A percentile compares a stretch with the other conserved stretches of the same genome.
phyloP scores from a whole-genome alignment of 305 asterid genomes.

The Fraxinus floribunda region DNA sequence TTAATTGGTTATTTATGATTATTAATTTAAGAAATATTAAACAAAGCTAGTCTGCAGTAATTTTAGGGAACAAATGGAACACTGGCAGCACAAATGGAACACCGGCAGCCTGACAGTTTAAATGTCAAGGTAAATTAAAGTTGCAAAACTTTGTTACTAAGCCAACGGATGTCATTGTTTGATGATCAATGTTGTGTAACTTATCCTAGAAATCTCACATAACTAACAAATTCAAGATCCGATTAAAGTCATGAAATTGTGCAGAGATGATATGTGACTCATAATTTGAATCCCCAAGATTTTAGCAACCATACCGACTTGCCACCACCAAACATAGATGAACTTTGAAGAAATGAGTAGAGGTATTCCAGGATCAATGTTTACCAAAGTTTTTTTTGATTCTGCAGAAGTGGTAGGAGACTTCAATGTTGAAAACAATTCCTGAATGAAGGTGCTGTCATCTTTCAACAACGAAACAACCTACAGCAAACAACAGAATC shows the following conservation, averaged over 20 bases:
- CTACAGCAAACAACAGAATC: constrained; percentile 43
- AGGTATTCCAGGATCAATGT: not conserved
- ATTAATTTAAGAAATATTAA: not conserved
- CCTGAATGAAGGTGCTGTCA: constrained; percentile 77
- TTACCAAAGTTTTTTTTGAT: constrained; percentile 80
- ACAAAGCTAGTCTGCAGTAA: not conserved
- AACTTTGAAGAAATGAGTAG: not conserved
- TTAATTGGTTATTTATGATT: not conserved
- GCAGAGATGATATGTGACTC: not conserved
- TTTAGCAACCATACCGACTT: not conserved
- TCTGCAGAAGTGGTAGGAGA: constrained; percentile 58
- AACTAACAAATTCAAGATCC: not conserved
- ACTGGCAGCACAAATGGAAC: not conserved
- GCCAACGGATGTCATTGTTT: not conserved
- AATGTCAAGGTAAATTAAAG: not conserved
- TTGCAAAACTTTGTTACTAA: not conserved
- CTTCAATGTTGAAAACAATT: constrained; percentile 78
- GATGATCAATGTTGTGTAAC: not conserved
- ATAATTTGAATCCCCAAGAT: not conserved
- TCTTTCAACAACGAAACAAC: constrained; percentile 87
- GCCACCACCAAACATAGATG: not conserved
- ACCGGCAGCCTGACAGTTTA: not conserved
- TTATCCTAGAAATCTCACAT: not conserved
- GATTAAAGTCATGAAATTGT: not conserved
- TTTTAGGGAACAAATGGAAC: not conserved